Evolutionary conservation across 306 rosid genomes (phyloP), one percentile per base, ranked within the genome.

Genomic region (Aeschynomene evenia): DNA sequence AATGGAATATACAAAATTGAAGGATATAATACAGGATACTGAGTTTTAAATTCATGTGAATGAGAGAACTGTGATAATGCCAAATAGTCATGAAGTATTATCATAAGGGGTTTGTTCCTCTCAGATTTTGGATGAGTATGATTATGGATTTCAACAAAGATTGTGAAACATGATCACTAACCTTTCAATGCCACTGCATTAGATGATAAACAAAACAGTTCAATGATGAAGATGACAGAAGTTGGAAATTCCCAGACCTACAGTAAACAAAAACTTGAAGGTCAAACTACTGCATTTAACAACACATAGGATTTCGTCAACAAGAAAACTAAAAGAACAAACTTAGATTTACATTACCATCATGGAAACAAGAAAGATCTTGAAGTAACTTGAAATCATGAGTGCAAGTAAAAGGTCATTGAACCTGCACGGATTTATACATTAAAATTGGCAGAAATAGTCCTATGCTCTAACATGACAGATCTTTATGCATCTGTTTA

Each of bases 231-330:
- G 76, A 85, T 82, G 84, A 83, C 86, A 16, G 91, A 81, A 53
- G 99, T 83, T 36, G 92, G 96, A 74, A 85, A 94, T 74, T 91
- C 95, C 99, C 99, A 91, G 16, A 88, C 91, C 99, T 94, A 79
- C 69, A 77, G n/a, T n/a, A 61, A 61, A 80, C 29, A 37, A 63
- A 43, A 11, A 40, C 49, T 39, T 50, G 18, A 55, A 61, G 40
- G 45, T 85, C 63, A 79, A 67, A 73, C 45, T n/a, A 42, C 51
- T 59, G 48, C 19, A 7, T 53, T 54, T 18, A 73, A 74, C 45
- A 15, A 54, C 11, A 16, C 53, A 63, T 36, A 48, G 14, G 29
- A 72, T 61, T 21, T 43, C 19, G 57, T 46, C 14, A 37, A 39
- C 43, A 69, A 49, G 21, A 34, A 70, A 55, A 63, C 40, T 24